Base-by-base conservation (phyloP, 169 alveolate species). In the Fabrea salina region DNA sequence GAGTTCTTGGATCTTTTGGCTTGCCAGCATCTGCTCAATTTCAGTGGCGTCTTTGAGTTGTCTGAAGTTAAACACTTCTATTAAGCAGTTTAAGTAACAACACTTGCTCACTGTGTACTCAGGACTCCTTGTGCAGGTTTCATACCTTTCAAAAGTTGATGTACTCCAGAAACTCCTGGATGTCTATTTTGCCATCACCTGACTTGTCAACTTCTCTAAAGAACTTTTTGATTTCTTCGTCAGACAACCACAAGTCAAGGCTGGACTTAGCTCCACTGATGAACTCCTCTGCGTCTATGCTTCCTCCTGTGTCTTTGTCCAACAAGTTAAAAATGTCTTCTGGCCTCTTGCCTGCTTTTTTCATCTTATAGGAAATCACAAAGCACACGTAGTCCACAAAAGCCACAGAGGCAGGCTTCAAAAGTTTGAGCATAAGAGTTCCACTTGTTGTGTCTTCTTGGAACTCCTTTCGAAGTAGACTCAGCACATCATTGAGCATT, bases 381-480 rank as follows among this genome's bases (percentile, higher is more conserved):
- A 30, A 74, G 19, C 57, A 51, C 25, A 35, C 71, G 22, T 35
- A 74, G 58, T 74, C 81, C 13, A 32, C 51, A 30, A 19, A 37
- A 27, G 81, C n/a, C 30, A 51, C 58, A 53, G 27, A 19, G 30
- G 33, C 68, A 27, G 81, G 81, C 5, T 53, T 50, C 27, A 74
- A 19, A n/a, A 22, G 39, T 53, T 50, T 41, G 13, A 74, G 19
- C 4, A 56, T 51, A 22, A 19, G n/a, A 4, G 30, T 50, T 51
- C 81, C 81, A 51, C 19, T 54, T 74, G 50, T 37, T 39, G 72
- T 50, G 7, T 74, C 81, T 30, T 50, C 71, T n/a, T n/a, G n/a
- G n/a, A n/a, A n/a, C n/a, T n/a, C n/a, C n/a, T n/a, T n/a, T n/a
- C n/a, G n/a, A n/a, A n/a, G n/a, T n/a, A n/a, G n/a, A n/a, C n/a